A percentile compares a stretch with the other conserved stretches of the same genome.
phyloP scores from a whole-genome alignment of 352 stramenopile species.

The Discostella stelligera region DNA sequence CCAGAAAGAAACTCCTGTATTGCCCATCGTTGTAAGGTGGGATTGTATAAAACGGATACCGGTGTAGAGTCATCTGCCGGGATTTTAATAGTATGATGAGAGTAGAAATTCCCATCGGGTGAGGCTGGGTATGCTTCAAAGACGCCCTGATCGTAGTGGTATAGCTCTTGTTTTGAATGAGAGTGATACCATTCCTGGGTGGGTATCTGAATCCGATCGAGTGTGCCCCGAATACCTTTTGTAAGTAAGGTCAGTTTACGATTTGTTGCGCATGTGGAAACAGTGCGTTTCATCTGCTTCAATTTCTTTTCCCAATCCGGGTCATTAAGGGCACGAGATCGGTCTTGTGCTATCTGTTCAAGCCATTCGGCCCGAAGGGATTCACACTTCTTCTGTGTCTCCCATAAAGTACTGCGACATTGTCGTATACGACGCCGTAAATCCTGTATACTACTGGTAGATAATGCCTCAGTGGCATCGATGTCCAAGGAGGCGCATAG shows the following conservation, averaged over 20 bases:
- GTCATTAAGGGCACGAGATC: neutral
- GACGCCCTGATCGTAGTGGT: constrained; percentile 16
- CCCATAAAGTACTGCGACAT: constrained; percentile 4
- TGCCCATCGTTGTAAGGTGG: neutral
- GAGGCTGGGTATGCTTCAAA: constrained; percentile 19
- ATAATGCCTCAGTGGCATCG: neutral
- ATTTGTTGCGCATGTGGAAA: constrained; percentile 4
- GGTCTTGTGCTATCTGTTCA: neutral
- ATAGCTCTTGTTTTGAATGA: constrained; percentile 9
- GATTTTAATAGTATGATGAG: constrained; percentile 30
- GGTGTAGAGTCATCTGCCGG: constrained; percentile 6
- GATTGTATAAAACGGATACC: neutral
- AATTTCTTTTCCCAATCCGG: constrained; percentile 17
- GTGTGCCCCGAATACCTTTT: neutral
- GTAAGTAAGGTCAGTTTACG: constrained; percentile 4
- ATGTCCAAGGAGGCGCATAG: neutral
- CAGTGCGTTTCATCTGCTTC: constrained; percentile 7
- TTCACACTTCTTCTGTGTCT: constrained; percentile 17
- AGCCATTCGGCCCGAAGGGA: constrained; percentile 5
- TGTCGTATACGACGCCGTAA: no score
- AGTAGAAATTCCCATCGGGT: neutral
- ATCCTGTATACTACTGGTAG: neutral
- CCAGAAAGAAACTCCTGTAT: neutral
- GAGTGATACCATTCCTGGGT: constrained; percentile 29
- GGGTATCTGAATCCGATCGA: constrained; percentile 24